Evolutionary conservation across 306 rosid genomes (phyloP).

Genomic region (Styphnolobium japonicum): DNA sequence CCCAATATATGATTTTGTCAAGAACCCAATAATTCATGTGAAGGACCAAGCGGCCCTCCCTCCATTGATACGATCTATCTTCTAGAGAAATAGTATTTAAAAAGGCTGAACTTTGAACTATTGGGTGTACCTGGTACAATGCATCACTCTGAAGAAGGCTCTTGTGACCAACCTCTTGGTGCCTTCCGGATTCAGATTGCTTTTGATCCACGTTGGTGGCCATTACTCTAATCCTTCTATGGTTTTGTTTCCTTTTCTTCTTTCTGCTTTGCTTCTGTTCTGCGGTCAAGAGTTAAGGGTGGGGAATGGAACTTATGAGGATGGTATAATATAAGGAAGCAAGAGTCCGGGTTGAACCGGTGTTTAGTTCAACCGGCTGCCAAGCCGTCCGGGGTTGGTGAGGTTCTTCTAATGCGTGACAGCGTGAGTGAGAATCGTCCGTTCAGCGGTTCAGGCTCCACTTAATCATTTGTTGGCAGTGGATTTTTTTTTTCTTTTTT

Average conservation of each 20-base stretch:
- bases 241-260: not conserved
- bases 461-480: too few relatives aligned
- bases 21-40: not conserved
- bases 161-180: constrained; percentile 98
- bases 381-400: constrained; percentile 76
- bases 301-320: not conserved
- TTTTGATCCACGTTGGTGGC: constrained; percentile 59
- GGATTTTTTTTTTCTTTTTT: too few relatives aligned
- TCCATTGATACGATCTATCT: too few relatives aligned
- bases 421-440: constrained; percentile 2
- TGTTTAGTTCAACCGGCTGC: constrained; percentile 52
- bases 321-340: constrained; percentile 24
- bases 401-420: constrained; percentile 3
- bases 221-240: constrained; percentile 35
- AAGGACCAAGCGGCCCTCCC: too few relatives aligned
- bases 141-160: constrained; percentile 95
- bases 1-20: not conserved
- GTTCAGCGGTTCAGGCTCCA: too few relatives aligned
- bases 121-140: constrained; percentile 66
- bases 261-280: not conserved
- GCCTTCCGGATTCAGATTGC: constrained; percentile 62
- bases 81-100: not conserved
- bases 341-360: constrained; percentile 48
- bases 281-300: not conserved
- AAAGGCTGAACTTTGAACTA: not conserved